Percentiles rank a stretch among this genome's conserved stretches.
Conservation (phyloP, 2,329 filamentous ascomycete genomes). For the Diatrype stigma region DNA sequence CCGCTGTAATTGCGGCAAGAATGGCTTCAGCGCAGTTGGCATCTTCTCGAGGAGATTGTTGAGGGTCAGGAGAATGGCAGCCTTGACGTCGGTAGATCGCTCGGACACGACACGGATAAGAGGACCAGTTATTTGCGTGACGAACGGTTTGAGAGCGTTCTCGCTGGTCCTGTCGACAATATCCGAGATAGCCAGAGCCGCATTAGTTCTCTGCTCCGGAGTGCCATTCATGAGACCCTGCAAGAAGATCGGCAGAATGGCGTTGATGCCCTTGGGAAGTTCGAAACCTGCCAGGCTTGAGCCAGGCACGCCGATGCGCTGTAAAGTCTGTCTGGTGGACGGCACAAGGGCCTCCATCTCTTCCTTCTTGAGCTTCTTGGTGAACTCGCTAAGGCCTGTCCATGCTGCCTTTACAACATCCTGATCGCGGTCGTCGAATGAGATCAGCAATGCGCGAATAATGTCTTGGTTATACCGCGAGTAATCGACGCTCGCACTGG, state of each 20-base stretch:
- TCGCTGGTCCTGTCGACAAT: conserved; percentile 90
- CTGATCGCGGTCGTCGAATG: conserved; percentile 81
- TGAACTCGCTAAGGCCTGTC: conserved; percentile 81
- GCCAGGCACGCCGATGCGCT: conserved; percentile 84
- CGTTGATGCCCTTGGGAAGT: conserved; percentile 94
- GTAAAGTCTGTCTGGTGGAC: conserved; percentile 80
- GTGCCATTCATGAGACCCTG: conserved; percentile 98
- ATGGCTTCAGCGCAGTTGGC: conserved; percentile 89
- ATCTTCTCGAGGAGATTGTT: conserved; percentile 98
- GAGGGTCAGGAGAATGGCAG: conserved; percentile 86
- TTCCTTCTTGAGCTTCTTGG: conserved; percentile 86
- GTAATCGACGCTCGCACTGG: conserved; percentile 76
- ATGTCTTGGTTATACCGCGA: conserved; percentile 95
- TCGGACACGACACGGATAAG: conserved; percentile 97
- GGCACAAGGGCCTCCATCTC: conserved; percentile 93
- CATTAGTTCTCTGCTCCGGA: conserved; percentile 83
- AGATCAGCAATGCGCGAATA: conserved; percentile 82
- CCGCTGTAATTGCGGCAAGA: conserved; percentile 91
- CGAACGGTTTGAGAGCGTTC: conserved; percentile 85
- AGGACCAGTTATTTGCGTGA: conserved; percentile 95
- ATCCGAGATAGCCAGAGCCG: conserved; percentile 90
- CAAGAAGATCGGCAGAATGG: conserved; percentile 91
- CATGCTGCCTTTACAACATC: conserved; percentile 87
- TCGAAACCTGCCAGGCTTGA: conserved; percentile 82
- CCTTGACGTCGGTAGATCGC: conserved; percentile 91